Evolutionary conservation across 192 early-diverging fungal species (phyloP).

Genomic region (Physocladia obscura): DNA sequence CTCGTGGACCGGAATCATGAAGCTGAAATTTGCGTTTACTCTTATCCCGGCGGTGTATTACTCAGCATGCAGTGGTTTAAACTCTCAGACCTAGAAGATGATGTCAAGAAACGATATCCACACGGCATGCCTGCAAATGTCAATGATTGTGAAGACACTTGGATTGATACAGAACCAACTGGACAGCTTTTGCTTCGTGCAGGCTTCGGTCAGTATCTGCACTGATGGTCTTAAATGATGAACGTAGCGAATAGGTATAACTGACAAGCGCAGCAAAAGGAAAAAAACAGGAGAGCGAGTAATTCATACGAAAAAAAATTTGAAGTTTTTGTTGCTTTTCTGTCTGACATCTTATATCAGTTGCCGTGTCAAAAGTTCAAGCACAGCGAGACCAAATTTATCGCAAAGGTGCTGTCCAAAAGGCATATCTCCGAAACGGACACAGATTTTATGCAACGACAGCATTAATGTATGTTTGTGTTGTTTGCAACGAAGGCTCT

Average conservation of each 20-base stretch:
- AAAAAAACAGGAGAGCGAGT: constrained; percentile 11
- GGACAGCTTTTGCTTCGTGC: constrained; percentile 83
- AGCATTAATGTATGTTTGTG: constrained; percentile 66
- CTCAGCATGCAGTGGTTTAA: constrained; percentile 88
- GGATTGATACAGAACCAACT: constrained; percentile 89
- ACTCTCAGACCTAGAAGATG: constrained; percentile 86
- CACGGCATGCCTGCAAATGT: background rate
- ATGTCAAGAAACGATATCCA: constrained; percentile 50
- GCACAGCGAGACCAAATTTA: constrained; percentile 60
- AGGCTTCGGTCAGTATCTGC: constrained; percentile 63
- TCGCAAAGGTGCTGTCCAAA: constrained; percentile 45
- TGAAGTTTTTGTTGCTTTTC: too few species aligned
- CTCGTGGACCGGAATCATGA: constrained; percentile 88
- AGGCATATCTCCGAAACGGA: constrained; percentile 66
- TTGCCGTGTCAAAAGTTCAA: constrained; percentile 46
- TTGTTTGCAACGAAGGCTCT: constrained; percentile 88
- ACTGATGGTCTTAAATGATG: background rate
- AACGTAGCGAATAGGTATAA: background rate
- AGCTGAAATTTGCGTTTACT: constrained; percentile 85
- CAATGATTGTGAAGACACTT: constrained; percentile 66
- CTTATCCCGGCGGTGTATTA: constrained; percentile 50
- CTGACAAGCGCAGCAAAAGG: constrained; percentile 23
- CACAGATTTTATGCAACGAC: constrained; percentile 96
- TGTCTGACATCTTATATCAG: background rate
- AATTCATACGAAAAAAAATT: too few species aligned